Base-by-base conservation (phyloP, 768 basidiomycete species). In the Macrocybe gigantea region DNA sequence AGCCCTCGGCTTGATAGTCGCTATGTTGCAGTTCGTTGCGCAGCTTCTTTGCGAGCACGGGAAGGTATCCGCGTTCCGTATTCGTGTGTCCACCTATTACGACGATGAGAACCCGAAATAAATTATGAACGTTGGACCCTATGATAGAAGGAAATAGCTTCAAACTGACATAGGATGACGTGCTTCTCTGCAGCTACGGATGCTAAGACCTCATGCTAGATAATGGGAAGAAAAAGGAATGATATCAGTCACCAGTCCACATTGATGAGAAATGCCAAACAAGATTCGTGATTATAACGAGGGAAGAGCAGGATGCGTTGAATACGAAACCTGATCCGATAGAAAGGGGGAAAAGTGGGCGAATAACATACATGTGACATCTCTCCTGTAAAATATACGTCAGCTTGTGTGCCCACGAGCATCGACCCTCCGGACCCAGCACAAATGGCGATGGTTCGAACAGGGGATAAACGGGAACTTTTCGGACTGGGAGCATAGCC, bases 51-150 rank as follows among this genome's bases (percentile, higher is more conserved):
- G 83, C 83, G 32, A 97, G 77, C 15, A 80, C 69, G 12, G 83
- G 79, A 47, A 98, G 83, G 67, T 91, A 97, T 0, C 92, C 92
- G 32, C 94, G 87, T 69, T 98, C 95, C 38, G 94, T 94, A 66
- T 93, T 93, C 11, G 91, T 88, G 67, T 97, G 95, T 12, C 90
- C 90, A 61, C 87, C 88, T 90, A 54, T 35, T 38, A n/a, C n/a
- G n/a, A n/a, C n/a, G n/a, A n/a, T n/a, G n/a, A n/a, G n/a, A 43
- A 35, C 30, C 40, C 39, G 15, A 10, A 29, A 49, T 53, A 36
- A 13, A 40, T 13, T 12, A 14, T 42, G 33, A 31, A n/a, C 38
- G 44, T 62, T 37, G 58, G 48, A 42, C 53, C 47, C 52, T 60
- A 56, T 58, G 48, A 56, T 61, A 47, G 44, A 50, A 15, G 15